These are phyloP conservation scores for Leccinum fallax DNA, from an alignment of 1,284 basidiomycete genomes.

Conservation along the genomic window DNA sequence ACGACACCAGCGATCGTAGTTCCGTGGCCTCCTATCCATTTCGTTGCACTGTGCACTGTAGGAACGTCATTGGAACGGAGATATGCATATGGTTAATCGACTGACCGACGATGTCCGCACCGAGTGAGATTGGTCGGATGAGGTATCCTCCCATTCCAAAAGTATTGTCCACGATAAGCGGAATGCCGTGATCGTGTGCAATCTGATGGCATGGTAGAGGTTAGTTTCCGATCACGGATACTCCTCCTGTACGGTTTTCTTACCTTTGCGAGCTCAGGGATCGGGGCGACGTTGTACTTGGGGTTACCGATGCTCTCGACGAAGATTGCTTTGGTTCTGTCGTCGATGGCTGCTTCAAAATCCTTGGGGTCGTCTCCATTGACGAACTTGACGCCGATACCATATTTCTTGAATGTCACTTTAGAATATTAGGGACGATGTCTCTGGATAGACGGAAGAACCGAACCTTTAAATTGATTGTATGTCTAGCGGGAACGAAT, in stretches of 20 bases:
- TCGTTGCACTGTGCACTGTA: conserved; percentile 81
- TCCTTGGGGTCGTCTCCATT: conserved; percentile 59
- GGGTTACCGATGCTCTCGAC: conserved; percentile 89
- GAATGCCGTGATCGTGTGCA: conserved; percentile 76
- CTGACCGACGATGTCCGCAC: conserved; percentile 79
- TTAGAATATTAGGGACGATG: not conserved
- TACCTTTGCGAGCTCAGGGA: conserved; percentile 76
- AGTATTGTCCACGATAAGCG: conserved; percentile 88
- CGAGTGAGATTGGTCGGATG: conserved; percentile 73
- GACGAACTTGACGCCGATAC: conserved; percentile 81
- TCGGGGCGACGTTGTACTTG: conserved; percentile 73
- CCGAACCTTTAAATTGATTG: conserved; percentile 82
- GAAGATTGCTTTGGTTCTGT: conserved; percentile 77
- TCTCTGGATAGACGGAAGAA: not conserved
- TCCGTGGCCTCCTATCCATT: conserved; percentile 92
- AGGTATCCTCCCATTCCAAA: conserved; percentile 76
- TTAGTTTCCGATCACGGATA: not conserved
- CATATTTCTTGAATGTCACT: conserved; percentile 80
- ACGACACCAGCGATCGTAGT: conserved; percentile 87
- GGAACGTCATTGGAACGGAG: not conserved
- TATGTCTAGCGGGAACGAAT: conserved; percentile 53
- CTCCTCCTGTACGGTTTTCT: not conserved
- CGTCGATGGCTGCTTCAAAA: conserved; percentile 76
- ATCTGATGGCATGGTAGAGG: conserved; percentile 34
- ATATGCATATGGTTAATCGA: not conserved